Conservation (phyloP, 768 basidiomycete species). For the button mushroom (Agaricus bisporus) region DNA sequence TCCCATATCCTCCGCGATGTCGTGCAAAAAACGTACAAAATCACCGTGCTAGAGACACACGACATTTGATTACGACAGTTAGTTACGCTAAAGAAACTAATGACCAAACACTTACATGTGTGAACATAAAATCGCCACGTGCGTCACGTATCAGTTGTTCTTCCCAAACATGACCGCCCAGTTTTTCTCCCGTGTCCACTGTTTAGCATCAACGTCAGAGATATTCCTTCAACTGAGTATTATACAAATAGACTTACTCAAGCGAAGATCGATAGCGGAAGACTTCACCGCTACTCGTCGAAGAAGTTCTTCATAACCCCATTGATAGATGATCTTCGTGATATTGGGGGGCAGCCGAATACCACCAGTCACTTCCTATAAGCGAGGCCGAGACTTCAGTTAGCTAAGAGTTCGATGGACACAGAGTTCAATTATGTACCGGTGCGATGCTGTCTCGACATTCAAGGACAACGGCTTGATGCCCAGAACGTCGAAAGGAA, state of each 20-base stretch:
- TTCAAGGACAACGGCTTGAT: slow-evolving; percentile 50
- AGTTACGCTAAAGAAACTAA: background rate
- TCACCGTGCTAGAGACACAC: slow-evolving; percentile 38
- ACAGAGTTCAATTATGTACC: background rate
- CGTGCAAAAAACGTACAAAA: slow-evolving; percentile 41
- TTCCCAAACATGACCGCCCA: slow-evolving; percentile 48
- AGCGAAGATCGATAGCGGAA: slow-evolving; percentile 17
- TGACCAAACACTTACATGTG: slow-evolving; percentile 26
- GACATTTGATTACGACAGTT: background rate
- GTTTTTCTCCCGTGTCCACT: slow-evolving; percentile 45
- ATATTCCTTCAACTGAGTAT: background rate
- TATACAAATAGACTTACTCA: slow-evolving; percentile 10
- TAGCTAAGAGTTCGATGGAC: background rate
- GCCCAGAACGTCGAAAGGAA: slow-evolving; percentile 47
- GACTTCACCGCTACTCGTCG: slow-evolving; percentile 18
- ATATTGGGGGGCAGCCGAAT: slow-evolving; percentile 43
- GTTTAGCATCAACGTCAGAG: background rate
- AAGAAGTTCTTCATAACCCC: slow-evolving; percentile 36
- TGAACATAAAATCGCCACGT: slow-evolving; percentile 29
- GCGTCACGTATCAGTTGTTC: slow-evolving; percentile 44
- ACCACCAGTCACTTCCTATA: slow-evolving; percentile 19
- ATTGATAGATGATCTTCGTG: slow-evolving; percentile 48
- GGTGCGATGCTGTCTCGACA: slow-evolving; percentile 6
- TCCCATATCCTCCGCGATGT: slow-evolving; percentile 37
- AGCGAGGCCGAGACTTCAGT: background rate